Evolutionary conservation across 139 green algal species (phyloP).

Genomic region (Asterochloris sp.): DNA sequence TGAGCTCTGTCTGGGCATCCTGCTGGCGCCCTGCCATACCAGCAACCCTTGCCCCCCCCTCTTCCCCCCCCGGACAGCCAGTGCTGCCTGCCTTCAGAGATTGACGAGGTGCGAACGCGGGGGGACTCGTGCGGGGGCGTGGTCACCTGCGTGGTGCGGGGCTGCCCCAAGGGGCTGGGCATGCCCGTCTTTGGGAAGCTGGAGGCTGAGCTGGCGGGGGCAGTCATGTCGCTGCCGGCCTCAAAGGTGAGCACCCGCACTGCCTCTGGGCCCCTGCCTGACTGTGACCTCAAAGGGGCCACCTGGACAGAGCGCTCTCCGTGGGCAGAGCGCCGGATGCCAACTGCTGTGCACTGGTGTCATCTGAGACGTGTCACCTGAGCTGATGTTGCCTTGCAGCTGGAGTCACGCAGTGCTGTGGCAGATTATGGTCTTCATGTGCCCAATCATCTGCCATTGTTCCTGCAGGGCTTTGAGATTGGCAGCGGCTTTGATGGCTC

Average conservation of each 20-base stretch:
- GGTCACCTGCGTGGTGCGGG: conserved; percentile 96
- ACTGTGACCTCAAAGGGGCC: background rate
- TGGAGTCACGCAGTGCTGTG: no score
- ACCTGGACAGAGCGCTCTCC: no score
- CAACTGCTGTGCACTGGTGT: no score
- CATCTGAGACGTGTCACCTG: no score
- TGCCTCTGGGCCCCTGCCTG: background rate
- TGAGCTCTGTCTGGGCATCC: no score
- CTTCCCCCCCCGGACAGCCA: no score
- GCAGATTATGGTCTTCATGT: no score
- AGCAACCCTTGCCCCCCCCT: no score
- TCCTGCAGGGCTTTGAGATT: conserved; percentile 97
- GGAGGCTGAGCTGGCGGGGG: conserved; percentile 96
- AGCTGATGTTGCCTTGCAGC: no score
- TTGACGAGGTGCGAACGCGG: conserved; percentile 88
- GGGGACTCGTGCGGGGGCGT: conserved; percentile 95
- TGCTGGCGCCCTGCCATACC: no score
- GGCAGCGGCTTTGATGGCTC: conserved; percentile 88
- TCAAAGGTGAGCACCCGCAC: conserved; percentile 69
- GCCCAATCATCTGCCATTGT: background rate
- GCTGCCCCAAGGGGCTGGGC: conserved; percentile 84
- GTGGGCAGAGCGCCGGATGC: no score
- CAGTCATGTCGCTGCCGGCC: conserved; percentile 92
- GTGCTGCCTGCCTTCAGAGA: conserved; percentile 52
- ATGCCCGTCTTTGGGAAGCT: conserved; percentile 98